Evolutionary conservation across 495 filamentous ascomycete genomes (phyloP), one percentile per base, ranked within the genome.

Genomic region (Apodospora peruviana): DNA sequence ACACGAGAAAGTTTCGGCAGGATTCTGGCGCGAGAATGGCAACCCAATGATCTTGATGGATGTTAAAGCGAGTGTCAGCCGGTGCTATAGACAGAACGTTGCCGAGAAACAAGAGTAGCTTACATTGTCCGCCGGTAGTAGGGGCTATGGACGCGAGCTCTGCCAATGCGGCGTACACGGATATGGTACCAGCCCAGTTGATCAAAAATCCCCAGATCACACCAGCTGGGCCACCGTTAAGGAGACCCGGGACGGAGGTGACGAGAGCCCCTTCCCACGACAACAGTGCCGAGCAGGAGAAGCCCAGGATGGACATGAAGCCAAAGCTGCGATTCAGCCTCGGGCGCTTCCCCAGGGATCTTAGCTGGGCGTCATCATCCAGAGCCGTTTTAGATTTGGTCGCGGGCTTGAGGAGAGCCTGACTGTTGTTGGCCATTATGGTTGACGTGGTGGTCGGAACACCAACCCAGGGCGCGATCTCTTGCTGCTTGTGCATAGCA

Each of bases 151-250:
- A 78, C 4, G 71, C 68, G 45, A 78, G 48, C 53, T 78, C 76
- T n/a, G 67, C 59, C 25, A 78, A 64, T 10, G 67, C 62, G 0
- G 65, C 67, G 49, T 70, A 76, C 0, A 71, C 64, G 0, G 70
- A 76, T 12, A 74, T 53, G 1, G 67, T 71, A 8, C 71, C 72
- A 4, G 71, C 51, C 76, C 76, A 80, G 8, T 61, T 68, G 45
- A 79, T 70, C 5, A 80, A 25, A 40, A 70, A 80, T 4, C 68
- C 69, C 60, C 78, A 81, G 2, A 82, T 62, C 0, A 79, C 65
- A 14, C 72, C 75, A 0, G 70, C 75, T 0, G 77, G 70, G 2
- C 78, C 78, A 14, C 73, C 76, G 54, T 21, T 40, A 5, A 21
- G 10, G 4, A 21, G 39, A 23, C 4, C 18, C 7, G 18, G 39